Evolutionary conservation across 2,329 filamentous ascomycete species (phyloP).

Genomic region (Ceratocystiopsis sp.): DNA sequence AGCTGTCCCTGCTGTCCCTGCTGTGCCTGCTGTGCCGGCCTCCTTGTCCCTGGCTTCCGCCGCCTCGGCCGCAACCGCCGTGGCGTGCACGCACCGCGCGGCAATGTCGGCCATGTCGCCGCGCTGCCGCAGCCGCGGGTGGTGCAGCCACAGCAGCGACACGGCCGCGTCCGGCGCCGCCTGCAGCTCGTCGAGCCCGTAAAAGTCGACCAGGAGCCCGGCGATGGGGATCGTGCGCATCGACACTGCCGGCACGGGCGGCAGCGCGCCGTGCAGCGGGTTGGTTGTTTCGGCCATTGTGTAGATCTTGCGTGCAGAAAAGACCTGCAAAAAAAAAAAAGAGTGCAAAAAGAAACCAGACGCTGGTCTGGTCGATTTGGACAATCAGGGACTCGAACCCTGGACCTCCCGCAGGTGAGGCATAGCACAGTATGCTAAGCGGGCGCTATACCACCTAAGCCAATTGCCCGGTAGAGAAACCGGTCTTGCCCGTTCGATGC

Average conservation of each 20-base stretch:
- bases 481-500: neutral
- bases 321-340: neutral
- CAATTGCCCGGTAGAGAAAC: slow-evolving; percentile 5
- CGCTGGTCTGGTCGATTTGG: neutral
- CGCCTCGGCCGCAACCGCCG: slow-evolving; percentile 29
- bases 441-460: slow-evolving; percentile 8
- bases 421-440: slow-evolving; percentile 6
- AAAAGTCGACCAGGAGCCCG: slow-evolving; percentile 63
- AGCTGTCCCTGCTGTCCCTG: slow-evolving; percentile 23
- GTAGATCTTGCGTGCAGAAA: neutral
- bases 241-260: slow-evolving; percentile 36
- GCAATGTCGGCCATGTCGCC: slow-evolving; percentile 63
- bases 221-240: slow-evolving; percentile 52
- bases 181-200: slow-evolving; percentile 59
- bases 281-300: slow-evolving; percentile 6
- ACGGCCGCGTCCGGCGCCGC: slow-evolving; percentile 28
- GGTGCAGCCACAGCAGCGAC: slow-evolving; percentile 80
- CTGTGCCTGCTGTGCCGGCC: slow-evolving; percentile 2
- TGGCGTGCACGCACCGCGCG: slow-evolving; percentile 47
- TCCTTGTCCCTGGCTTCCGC: slow-evolving; percentile 11
- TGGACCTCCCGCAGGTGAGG: slow-evolving; percentile 7
- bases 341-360: neutral
- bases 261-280: slow-evolving; percentile 12
- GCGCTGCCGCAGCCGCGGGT: slow-evolving; percentile 56
- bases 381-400: slow-evolving; percentile 8